phyloP scores from a whole-genome alignment of 768 basidiomycete genomes.

The Tricholoma sp. region DNA sequence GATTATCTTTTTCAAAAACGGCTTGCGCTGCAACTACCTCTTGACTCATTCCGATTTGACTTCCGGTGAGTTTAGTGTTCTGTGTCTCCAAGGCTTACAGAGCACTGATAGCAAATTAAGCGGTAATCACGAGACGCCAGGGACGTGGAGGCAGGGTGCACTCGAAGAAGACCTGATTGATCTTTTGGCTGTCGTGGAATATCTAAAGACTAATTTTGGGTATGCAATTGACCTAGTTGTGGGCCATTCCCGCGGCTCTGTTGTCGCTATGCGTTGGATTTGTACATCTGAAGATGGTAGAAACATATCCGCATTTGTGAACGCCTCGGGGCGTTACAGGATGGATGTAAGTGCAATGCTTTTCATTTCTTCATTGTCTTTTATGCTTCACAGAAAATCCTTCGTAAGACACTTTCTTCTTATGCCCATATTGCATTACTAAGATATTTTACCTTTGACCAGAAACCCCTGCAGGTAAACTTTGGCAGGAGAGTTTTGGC shows the following conservation, averaged over 20 bases:
- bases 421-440: conserved; percentile 7
- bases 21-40: conserved; percentile 56
- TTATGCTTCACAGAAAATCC: conserved; percentile 30
- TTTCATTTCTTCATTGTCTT: conserved; percentile 4
- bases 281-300: conserved; percentile 56
- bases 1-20: conserved; percentile 80
- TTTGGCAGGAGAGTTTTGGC: conserved; percentile 47
- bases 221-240: conserved; percentile 69
- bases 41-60: conserved; percentile 85
- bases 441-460: conserved; percentile 4
- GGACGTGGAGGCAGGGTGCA: conserved; percentile 57
- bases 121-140: conserved; percentile 74
- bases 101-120: conserved; percentile 27
- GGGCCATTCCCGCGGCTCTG: conserved; percentile 74
- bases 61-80: conserved; percentile 59
- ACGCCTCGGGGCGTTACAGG: conserved; percentile 72
- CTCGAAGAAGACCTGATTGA: conserved; percentile 62
- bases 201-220: conserved; percentile 53
- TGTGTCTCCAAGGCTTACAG: background rate
- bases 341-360: conserved; percentile 55
- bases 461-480: conserved; percentile 25
- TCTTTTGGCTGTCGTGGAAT: conserved; percentile 56
- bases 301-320: conserved; percentile 58
- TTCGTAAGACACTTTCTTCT: conserved; percentile 28
- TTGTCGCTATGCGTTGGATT: conserved; percentile 67